phyloP scores from a whole-genome alignment of 208 protist species.

The Leptomonas pyrrhocoris region DNA sequence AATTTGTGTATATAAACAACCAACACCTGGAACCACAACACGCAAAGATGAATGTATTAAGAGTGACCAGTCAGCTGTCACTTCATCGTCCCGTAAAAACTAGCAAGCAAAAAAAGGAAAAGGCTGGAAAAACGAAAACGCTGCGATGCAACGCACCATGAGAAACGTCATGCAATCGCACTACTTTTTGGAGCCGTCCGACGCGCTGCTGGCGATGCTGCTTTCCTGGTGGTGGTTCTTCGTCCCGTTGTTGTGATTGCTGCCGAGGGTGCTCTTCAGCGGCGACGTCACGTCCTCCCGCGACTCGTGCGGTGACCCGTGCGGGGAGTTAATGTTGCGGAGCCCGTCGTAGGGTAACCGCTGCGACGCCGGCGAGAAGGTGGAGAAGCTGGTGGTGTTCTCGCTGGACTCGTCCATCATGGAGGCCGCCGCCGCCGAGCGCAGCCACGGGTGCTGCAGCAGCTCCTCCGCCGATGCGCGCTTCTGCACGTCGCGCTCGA shows the following conservation, averaged over 20 bases:
- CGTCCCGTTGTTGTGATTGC: slow-evolving; percentile 1
- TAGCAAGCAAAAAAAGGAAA: too few species aligned
- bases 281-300: slow-evolving; percentile 22
- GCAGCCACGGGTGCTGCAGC: slow-evolving; percentile 75
- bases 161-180: not conserved
- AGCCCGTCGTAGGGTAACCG: slow-evolving; percentile 8
- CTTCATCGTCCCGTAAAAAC: too few species aligned
- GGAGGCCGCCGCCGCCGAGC: slow-evolving; percentile 27
- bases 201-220: slow-evolving; percentile 19
- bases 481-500: slow-evolving; percentile 74
- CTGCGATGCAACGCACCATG: too few species aligned
- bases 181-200: slow-evolving; percentile 12
- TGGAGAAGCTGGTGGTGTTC: slow-evolving; percentile 26
- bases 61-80: not conserved
- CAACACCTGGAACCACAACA: too few species aligned
- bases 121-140: not conserved
- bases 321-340: not conserved
- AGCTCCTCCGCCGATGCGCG: slow-evolving; percentile 75
- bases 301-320: slow-evolving; percentile 8
- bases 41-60: not conserved
- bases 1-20: too few species aligned
- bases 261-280: not conserved
- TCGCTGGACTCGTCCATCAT: slow-evolving; percentile 26
- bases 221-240: slow-evolving; percentile 1
- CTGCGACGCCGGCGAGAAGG: slow-evolving; percentile 14